Percentiles rank a stretch among this genome's conserved stretches.
Conservation (phyloP, 768 basidiomycete species). For the Holtermanniella nyarrowii region DNA sequence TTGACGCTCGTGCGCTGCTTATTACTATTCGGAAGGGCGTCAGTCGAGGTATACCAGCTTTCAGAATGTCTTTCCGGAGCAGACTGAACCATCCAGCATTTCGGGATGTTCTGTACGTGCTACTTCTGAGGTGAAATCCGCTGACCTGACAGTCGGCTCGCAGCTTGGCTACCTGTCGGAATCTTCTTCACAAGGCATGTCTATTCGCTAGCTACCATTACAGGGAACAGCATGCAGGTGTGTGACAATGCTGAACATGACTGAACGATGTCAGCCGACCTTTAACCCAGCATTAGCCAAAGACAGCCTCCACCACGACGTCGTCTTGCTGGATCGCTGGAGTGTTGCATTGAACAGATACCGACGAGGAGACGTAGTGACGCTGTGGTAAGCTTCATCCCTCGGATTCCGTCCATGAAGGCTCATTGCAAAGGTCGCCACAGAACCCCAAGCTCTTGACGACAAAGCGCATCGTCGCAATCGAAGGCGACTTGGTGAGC, state of each 20-base stretch:
- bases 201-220: conserved; percentile 37
- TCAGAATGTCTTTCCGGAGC: neutral
- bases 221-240: conserved; percentile 38
- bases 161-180: conserved; percentile 38
- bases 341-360: conserved; percentile 24
- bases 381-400: conserved; percentile 26
- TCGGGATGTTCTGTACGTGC: conserved; percentile 1
- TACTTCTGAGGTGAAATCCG: neutral
- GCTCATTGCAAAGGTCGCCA: conserved; percentile 29
- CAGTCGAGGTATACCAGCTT: too few species aligned
- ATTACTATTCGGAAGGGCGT: too few species aligned
- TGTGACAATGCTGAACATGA: too few species aligned
- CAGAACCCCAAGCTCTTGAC: conserved; percentile 39
- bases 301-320: conserved; percentile 34
- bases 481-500: conserved; percentile 39
- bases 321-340: conserved; percentile 40
- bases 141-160: conserved; percentile 21
- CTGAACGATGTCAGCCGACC: conserved; percentile 30
- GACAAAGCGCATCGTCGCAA: conserved; percentile 41
- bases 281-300: conserved; percentile 37
- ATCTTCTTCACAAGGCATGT: conserved; percentile 39
- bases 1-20: too few species aligned
- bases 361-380: conserved; percentile 37
- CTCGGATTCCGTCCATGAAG: neutral
- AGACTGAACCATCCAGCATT: neutral